Percentiles rank a stretch among this genome's conserved stretches.
These are phyloP conservation scores for Pleurotus cornucopiae DNA, from an alignment of 768 basidiomycete genomes.

Conservation along the genomic window DNA sequence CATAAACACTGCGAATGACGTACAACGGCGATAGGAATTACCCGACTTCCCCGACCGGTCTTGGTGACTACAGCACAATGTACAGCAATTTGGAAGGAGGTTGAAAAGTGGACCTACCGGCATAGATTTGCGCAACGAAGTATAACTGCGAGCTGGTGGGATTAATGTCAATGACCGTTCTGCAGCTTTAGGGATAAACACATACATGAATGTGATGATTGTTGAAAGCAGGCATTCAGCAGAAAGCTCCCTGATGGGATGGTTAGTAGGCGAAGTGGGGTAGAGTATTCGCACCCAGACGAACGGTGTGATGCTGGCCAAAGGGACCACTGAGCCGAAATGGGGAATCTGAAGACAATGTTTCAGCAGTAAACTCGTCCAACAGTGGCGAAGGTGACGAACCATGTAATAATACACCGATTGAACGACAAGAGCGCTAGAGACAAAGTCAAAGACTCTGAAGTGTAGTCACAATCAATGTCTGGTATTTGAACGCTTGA, in stretches of 20 bases:
- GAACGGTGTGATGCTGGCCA: constrained; percentile 34
- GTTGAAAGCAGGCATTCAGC: constrained; percentile 40
- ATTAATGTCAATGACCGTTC: background rate
- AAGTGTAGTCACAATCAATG: background rate
- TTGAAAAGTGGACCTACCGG: constrained; percentile 18
- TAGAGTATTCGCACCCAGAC: constrained; percentile 4
- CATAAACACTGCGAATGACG: constrained; percentile 8
- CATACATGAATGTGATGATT: constrained; percentile 37
- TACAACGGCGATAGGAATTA: constrained; percentile 26
- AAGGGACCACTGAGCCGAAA: constrained; percentile 34
- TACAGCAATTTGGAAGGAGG: background rate
- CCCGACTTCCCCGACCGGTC: constrained; percentile 15
- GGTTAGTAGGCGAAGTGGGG: background rate
- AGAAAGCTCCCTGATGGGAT: constrained; percentile 26
- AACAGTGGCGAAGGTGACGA: background rate
- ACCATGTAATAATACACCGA: constrained; percentile 44
- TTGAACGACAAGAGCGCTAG: constrained; percentile 35
- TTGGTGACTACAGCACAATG: background rate
- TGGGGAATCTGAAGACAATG: constrained; percentile 31
- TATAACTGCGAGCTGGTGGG: constrained; percentile 36
- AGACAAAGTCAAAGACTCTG: constrained; percentile 30
- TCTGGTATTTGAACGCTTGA: background rate
- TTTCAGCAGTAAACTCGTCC: background rate
- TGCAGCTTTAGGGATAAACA: background rate
- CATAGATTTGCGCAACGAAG: constrained; percentile 37